Conservation (phyloP, 2,329 filamentous ascomycete genomes). For the Claviceps spartinae region DNA sequence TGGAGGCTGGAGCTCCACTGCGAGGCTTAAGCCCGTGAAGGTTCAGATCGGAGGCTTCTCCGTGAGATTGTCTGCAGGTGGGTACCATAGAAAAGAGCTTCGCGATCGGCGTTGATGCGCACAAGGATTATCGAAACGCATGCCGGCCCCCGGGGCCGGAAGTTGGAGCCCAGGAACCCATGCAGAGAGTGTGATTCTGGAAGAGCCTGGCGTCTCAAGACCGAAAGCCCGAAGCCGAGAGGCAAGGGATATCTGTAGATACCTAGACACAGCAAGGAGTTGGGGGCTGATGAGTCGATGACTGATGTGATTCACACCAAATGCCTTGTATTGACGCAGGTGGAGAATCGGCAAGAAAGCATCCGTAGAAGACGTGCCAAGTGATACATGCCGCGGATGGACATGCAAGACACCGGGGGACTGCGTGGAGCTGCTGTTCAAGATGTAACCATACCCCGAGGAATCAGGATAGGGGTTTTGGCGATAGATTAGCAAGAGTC, state of each 20-base stretch:
- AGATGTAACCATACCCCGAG: not conserved
- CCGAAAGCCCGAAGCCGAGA: not conserved
- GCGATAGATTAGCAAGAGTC: too few species aligned
- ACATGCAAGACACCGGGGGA: not conserved
- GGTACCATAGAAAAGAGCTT: not conserved
- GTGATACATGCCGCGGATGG: not conserved
- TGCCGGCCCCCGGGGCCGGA: not conserved
- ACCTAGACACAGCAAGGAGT: too few species aligned
- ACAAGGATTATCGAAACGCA: not conserved
- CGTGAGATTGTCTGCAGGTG: not conserved
- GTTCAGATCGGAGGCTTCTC: not conserved
- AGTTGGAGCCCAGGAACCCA: too few species aligned
- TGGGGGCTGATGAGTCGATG: not conserved
- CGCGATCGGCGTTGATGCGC: not conserved
- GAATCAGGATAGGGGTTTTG: too few species aligned
- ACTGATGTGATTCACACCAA: not conserved
- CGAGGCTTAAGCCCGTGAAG: not conserved
- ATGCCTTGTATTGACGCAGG: not conserved
- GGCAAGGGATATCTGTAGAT: not conserved
- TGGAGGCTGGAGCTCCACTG: not conserved
- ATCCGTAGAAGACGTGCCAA: not conserved
- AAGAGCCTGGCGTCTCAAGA: not conserved
- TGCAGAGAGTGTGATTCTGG: too few species aligned
- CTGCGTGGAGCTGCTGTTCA: not conserved
- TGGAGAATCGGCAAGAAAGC: not conserved